Base-by-base conservation (phyloP, 2,329 filamentous ascomycete genomes). In the Zasmidium cellare region DNA sequence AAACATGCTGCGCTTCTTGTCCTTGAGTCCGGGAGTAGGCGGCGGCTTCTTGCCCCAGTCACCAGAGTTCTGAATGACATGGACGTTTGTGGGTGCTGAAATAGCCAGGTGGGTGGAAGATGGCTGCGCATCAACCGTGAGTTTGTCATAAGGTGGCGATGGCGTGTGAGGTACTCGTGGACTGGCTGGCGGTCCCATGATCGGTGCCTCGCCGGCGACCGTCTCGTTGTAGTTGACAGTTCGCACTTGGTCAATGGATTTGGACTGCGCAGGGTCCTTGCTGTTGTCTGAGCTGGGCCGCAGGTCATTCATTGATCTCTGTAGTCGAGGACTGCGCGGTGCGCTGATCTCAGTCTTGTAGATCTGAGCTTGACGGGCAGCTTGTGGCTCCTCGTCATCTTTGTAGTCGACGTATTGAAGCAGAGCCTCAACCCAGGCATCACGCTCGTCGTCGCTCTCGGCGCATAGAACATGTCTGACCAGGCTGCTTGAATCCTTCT, bases 391-490 rank as follows among this genome's bases (percentile, higher is more conserved):
- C 16, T 84, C 80, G 1, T 82, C 78, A 44, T 89, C 86, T 52
- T 81, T 82, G 69, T 84, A 87, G 68, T 97, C 91, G 44, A 96
- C 92, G 80, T 96, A 96, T 65, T 91, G 88, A 59, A 97, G 79
- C 44, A 99, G 79, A 20, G 90, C 88, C 57, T 96, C 90, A 1
- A 99, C 93, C 94, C 94, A 99, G 46, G 88, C 82, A 75, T 99
- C 94, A 59, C 94, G 87, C 77, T 99, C 94, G 58, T 82, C 83
- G 68, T 99, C 94, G 69, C 90, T 97, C 75, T 99, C 94, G 0
- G 94, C 93, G 72, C 94, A 99, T 18, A 99, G 80, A 0, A 99
- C 92, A 72, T 99, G 94, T 64, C 93, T 90, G 22, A 97, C 91
- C 53, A 93, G 83, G 65, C 89, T 92, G 20, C 82, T 87, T 0